Evolutionary conservation across 805 yeast genomes (phyloP).

Genomic region (Clavispora fructus): DNA sequence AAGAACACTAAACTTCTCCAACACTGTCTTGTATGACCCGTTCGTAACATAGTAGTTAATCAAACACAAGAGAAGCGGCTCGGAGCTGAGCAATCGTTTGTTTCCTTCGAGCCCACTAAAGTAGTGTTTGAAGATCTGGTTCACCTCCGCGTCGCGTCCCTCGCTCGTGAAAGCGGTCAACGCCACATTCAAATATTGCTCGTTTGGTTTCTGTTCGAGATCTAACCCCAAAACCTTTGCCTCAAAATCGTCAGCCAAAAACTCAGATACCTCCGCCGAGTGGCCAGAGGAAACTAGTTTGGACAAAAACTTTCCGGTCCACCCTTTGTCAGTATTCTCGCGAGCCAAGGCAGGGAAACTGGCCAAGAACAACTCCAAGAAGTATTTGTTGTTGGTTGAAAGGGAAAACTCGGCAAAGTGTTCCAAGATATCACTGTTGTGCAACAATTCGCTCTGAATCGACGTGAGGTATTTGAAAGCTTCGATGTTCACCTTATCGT

Average conservation of each 20-base stretch:
- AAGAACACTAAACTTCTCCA: conserved; percentile 14
- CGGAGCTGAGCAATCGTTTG: conserved; percentile 11
- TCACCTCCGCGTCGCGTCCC: conserved; percentile 12
- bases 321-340: conserved; percentile 8
- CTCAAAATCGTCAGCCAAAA: conserved; percentile 5
- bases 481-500: conserved; percentile 24
- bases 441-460: conserved; percentile 3
- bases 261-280: conserved; percentile 1
- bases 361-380: conserved; percentile 10
- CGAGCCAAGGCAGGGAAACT: conserved; percentile 8
- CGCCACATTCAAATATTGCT: conserved; percentile 2
- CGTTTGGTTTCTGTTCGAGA: background rate
- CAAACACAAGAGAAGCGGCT: conserved; percentile 16
- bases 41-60: conserved; percentile 19
- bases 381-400: conserved; percentile 18
- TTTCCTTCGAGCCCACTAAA: conserved; percentile 9
- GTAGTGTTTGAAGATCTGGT: conserved; percentile 13
- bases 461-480: conserved; percentile 14
- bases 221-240: conserved; percentile 4
- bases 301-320: conserved; percentile 17
- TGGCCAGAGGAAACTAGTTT: conserved; percentile 5
- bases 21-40: conserved; percentile 15
- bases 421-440: conserved; percentile 2
- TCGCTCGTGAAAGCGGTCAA: conserved; percentile 12
- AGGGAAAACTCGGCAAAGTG: conserved; percentile 2